Percentiles rank a stretch among this genome's conserved stretches.
phyloP scores from a whole-genome alignment of 176 grass and related monocot species.

The Oryza nivara region DNA sequence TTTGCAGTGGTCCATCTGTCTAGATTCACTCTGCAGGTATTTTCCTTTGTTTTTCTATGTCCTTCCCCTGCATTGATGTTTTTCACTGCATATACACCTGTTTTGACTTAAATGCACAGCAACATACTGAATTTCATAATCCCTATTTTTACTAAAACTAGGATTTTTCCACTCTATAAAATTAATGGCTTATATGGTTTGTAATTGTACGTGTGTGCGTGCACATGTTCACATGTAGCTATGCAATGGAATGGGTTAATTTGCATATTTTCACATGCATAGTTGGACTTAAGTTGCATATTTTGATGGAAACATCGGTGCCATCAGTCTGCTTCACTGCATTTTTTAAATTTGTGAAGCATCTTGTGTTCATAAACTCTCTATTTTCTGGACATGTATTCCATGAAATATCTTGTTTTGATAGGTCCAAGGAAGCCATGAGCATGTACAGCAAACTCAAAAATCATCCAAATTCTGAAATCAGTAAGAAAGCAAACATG shows the following conservation, averaged over 20 bases:
- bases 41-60: slow-evolving; percentile 4
- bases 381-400: background rate
- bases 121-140: background rate
- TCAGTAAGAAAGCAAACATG: slow-evolving; percentile 79
- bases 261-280: slow-evolving; percentile 1
- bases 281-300: background rate
- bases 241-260: background rate
- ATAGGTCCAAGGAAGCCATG: slow-evolving; percentile 84
- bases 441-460: slow-evolving; percentile 85
- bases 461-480: slow-evolving; percentile 70
- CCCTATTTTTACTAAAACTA: background rate
- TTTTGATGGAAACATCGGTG: background rate
- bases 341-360: background rate
- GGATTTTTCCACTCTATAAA: background rate
- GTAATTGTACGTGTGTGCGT: background rate
- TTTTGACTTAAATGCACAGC: background rate
- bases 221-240: background rate
- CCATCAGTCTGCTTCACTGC: background rate
- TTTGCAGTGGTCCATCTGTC: slow-evolving; percentile 86
- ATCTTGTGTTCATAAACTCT: background rate
- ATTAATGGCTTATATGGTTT: background rate
- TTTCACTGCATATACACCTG: background rate
- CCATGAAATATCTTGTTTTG: background rate
- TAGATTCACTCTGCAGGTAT: slow-evolving; percentile 93
- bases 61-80: background rate